These are phyloP conservation scores for Scutellaria galericulata DNA, from an alignment of 257 asterid genomes.

Conservation along the genomic window DNA sequence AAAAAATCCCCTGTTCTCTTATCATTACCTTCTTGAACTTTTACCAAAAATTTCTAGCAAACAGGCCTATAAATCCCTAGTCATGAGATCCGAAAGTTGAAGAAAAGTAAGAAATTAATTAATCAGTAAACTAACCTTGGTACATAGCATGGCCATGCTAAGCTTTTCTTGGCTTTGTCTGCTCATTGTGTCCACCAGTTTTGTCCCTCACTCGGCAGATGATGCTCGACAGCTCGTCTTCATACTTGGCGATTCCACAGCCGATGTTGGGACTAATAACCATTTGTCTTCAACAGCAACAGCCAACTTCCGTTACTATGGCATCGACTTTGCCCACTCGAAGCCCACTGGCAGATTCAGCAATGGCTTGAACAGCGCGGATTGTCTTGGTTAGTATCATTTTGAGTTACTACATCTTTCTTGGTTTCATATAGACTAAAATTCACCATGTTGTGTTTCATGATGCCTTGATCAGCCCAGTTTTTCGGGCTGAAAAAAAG, in stretches of 20 bases:
- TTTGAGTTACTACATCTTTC: too few relatives aligned
- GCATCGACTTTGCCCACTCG: constrained; percentile 52
- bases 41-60: too few relatives aligned
- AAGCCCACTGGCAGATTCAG: constrained; percentile 63
- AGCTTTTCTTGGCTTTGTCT: constrained; percentile 26
- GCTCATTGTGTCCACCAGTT: constrained; percentile 16
- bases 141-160: constrained; percentile 22
- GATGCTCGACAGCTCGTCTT: constrained; percentile 35
- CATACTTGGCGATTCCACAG: constrained; percentile 62
- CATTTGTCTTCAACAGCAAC: constrained; percentile 32
- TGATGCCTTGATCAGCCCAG: constrained; percentile 34
- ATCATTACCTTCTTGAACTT: too few relatives aligned
- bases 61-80: neutral
- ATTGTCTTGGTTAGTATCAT: constrained; percentile 42
- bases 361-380: constrained; percentile 64
- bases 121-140: neutral
- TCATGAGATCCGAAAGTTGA: neutral
- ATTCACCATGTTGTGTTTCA: neutral
- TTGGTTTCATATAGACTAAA: neutral
- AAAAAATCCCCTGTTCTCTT: constrained; percentile 1
- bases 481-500: constrained; percentile 46
- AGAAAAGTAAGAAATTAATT: neutral
- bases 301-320: constrained; percentile 53
- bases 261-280: constrained; percentile 63
- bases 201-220: constrained; percentile 6